Evolutionary conservation across 1,139 yeast species (phyloP).

Genomic region (Pichia sp.): DNA sequence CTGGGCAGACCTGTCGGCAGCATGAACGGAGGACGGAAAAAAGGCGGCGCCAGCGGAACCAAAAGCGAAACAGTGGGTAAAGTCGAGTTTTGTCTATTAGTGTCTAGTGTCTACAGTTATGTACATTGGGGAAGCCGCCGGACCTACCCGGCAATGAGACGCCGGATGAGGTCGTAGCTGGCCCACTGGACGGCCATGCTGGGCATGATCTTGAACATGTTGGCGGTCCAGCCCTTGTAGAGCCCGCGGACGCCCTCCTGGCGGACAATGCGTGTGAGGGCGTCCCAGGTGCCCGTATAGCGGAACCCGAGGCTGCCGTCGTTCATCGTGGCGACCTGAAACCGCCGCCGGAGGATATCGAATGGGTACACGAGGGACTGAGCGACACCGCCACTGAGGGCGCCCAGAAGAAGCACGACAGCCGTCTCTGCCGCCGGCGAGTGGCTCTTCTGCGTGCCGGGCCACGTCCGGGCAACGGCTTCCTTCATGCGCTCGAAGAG

Average conservation of each 20-base stretch:
- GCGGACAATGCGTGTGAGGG: conserved; percentile 60
- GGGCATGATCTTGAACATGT: conserved; percentile 85
- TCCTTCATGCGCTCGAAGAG: conserved; percentile 80
- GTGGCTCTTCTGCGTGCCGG: conserved; percentile 26
- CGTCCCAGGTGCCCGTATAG: conserved; percentile 68
- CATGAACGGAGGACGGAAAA: not conserved
- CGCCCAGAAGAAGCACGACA: conserved; percentile 68
- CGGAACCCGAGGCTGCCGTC: conserved; percentile 76
- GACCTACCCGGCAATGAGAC: not conserved
- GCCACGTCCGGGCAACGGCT: conserved; percentile 20
- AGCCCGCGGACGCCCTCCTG: conserved; percentile 78
- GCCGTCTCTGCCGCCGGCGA: conserved; percentile 3
- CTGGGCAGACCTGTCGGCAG: no score
- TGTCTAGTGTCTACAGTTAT: not conserved
- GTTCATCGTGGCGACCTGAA: conserved; percentile 83
- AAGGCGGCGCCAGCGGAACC: not conserved
- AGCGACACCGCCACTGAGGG: conserved; percentile 81
- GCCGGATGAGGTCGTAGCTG: conserved; percentile 47
- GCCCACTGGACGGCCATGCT: conserved; percentile 96
- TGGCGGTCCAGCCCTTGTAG: conserved; percentile 85
- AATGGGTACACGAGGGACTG: conserved; percentile 83
- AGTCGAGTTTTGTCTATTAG: not conserved
- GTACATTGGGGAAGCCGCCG: no score
- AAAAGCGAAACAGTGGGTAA: not conserved
- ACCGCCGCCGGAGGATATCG: conserved; percentile 81